phyloP scores from a whole-genome alignment of 768 basidiomycete species.

The Tricholoma hemisulphureum region DNA sequence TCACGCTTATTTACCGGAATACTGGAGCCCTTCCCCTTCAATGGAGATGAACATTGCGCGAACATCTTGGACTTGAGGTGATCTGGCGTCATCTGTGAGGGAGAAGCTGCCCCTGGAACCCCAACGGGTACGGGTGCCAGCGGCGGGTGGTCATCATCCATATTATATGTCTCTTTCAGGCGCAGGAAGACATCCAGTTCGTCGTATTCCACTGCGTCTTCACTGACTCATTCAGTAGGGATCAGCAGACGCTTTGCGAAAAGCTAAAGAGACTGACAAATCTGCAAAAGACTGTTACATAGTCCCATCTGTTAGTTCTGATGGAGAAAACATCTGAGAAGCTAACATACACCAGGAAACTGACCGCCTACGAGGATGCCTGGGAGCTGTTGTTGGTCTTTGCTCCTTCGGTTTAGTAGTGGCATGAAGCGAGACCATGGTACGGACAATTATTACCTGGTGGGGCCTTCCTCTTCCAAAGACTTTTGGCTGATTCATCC shows the following conservation, averaged over 20 bases:
- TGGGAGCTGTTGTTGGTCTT: slow-evolving; percentile 83
- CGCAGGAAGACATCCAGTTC: slow-evolving; percentile 72
- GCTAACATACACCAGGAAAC: slow-evolving; percentile 70
- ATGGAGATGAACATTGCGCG: slow-evolving; percentile 42
- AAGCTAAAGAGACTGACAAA: slow-evolving; percentile 52
- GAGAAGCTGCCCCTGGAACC: slow-evolving; percentile 74
- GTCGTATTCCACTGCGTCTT: slow-evolving; percentile 80
- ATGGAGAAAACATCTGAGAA: not conserved
- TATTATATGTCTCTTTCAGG: slow-evolving; percentile 68
- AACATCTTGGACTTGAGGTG: slow-evolving; percentile 60
- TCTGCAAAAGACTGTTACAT: slow-evolving; percentile 61
- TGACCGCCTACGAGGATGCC: slow-evolving; percentile 77
- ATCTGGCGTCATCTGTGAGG: slow-evolving; percentile 79
- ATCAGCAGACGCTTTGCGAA: slow-evolving; percentile 7
- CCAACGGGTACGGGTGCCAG: slow-evolving; percentile 66
- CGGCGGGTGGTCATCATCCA: slow-evolving; percentile 58
- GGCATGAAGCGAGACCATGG: not conserved
- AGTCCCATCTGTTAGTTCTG: slow-evolving; percentile 7
- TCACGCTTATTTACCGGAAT: slow-evolving; percentile 56
- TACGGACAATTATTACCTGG: slow-evolving; percentile 36
- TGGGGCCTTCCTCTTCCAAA: slow-evolving; percentile 84
- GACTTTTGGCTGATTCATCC: slow-evolving; percentile 72
- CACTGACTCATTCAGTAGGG: slow-evolving; percentile 42
- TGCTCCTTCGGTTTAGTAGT: not conserved
- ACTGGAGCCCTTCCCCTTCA: slow-evolving; percentile 33